Percentiles rank a stretch among this genome's conserved stretches.
Evolutionary conservation across 1,284 basidiomycete species (phyloP).

Genomic region (Schizopora paradoxa): DNA sequence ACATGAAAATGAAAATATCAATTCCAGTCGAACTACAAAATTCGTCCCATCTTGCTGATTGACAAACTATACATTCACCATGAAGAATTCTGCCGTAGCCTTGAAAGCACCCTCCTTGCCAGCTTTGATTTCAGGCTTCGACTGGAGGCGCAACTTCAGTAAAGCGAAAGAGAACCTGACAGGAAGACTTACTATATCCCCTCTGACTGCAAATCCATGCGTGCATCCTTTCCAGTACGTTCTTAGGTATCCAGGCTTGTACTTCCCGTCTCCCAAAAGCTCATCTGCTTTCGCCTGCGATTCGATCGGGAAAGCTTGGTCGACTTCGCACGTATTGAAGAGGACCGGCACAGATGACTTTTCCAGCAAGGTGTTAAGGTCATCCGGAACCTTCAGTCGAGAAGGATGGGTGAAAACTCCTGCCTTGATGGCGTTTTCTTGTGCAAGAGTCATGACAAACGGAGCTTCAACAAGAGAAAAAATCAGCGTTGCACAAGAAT

Average conservation of each 20-base stretch:
- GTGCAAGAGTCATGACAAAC: conserved; percentile 21
- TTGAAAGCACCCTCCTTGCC: conserved; percentile 17
- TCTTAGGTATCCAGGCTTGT: conserved; percentile 23
- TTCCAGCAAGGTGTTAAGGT: conserved; percentile 11
- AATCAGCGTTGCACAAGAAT: not conserved
- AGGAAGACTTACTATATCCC: conserved; percentile 9
- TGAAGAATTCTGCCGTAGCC: conserved; percentile 11
- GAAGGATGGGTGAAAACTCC: conserved; percentile 31
- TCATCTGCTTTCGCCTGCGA: conserved; percentile 21
- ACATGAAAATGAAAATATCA: no score
- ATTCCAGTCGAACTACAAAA: no score
- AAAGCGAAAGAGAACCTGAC: not conserved
- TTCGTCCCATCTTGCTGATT: no score
- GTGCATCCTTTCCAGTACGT: conserved; percentile 21
- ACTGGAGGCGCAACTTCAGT: not conserved
- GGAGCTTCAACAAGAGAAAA: not conserved
- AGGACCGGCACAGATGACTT: conserved; percentile 20
- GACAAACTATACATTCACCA: conserved; percentile 10
- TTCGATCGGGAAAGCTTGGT: conserved; percentile 20
- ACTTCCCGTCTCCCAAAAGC: conserved; percentile 30
- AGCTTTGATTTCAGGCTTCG: conserved; percentile 13
- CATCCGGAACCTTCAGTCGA: conserved; percentile 15
- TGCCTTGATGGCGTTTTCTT: conserved; percentile 23
- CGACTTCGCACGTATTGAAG: conserved; percentile 23
- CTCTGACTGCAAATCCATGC: conserved; percentile 25